Evolutionary conservation across 139 green algal species (phyloP).

Genomic region (Volvox reticuliferus): DNA sequence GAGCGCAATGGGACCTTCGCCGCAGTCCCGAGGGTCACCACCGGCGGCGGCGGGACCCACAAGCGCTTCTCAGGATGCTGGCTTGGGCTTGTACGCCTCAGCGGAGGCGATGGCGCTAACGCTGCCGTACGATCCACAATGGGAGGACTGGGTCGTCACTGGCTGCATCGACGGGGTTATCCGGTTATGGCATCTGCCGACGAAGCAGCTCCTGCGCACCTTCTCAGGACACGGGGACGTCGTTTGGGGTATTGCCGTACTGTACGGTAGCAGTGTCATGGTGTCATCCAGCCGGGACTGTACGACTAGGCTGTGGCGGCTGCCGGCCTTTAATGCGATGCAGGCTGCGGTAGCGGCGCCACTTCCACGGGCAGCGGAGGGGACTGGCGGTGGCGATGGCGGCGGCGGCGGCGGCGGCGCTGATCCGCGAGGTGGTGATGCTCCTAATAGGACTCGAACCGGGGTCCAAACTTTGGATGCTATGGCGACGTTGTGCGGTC

Average conservation of each 20-base stretch:
- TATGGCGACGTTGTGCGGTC: conserved; percentile 35
- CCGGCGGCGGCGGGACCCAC: not conserved
- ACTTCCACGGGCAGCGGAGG: not conserved
- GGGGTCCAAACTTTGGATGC: not conserved
- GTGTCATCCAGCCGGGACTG: conserved; percentile 15
- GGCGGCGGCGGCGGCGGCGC: not conserved
- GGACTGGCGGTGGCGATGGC: not conserved
- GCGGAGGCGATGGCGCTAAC: not conserved
- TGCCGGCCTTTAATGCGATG: not conserved
- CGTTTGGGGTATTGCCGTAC: conserved; percentile 8
- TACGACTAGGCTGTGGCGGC: conserved; percentile 25
- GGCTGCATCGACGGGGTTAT: conserved; percentile 39
- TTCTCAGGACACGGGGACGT: conserved; percentile 20
- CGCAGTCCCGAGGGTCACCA: not conserved
- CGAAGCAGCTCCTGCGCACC: not conserved
- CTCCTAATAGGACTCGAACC: too few species aligned
- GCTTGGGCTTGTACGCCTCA: not conserved
- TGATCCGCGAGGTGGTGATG: not conserved
- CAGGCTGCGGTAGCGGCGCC: not conserved
- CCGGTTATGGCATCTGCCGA: conserved; percentile 31
- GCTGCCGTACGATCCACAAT: conserved; percentile 16
- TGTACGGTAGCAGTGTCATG: conserved; percentile 27
- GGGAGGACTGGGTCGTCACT: conserved; percentile 36
- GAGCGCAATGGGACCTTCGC: not conserved
- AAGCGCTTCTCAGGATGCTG: not conserved